phyloP scores from a whole-genome alignment of 192 early-diverging fungal genomes.

The Chytriomyces confervae region DNA sequence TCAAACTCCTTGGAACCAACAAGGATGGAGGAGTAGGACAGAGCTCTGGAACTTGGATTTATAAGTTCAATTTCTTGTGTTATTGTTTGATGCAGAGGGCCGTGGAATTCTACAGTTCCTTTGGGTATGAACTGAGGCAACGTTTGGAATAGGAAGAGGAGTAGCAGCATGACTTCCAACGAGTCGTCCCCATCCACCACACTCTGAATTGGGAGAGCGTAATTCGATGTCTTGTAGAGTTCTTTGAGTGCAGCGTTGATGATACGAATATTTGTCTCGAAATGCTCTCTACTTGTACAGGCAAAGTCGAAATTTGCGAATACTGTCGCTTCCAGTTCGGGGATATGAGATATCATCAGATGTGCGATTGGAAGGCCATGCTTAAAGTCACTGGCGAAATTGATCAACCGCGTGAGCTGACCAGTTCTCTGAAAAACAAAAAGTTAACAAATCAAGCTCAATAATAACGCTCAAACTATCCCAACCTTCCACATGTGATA shows the following conservation, averaged over 20 bases:
- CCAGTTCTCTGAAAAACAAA: slow-evolving; percentile 35
- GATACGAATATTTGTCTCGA: slow-evolving; percentile 29
- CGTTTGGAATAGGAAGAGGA: slow-evolving; percentile 55
- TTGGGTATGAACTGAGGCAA: slow-evolving; percentile 54
- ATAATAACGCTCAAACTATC: neutral
- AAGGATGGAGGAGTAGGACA: slow-evolving; percentile 47
- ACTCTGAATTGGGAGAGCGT: slow-evolving; percentile 9
- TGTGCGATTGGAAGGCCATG: slow-evolving; percentile 37
- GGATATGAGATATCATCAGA: slow-evolving; percentile 47
- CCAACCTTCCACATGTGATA: slow-evolving; percentile 55
- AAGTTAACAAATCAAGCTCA: slow-evolving; percentile 1
- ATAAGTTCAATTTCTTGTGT: slow-evolving; percentile 49
- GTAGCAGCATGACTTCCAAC: slow-evolving; percentile 47
- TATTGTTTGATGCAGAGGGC: slow-evolving; percentile 48
- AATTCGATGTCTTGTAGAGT: slow-evolving; percentile 36
- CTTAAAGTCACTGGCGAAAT: slow-evolving; percentile 50
- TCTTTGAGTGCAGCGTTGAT: slow-evolving; percentile 43
- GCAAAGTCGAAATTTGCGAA: slow-evolving; percentile 37
- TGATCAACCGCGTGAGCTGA: slow-evolving; percentile 26
- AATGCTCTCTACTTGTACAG: slow-evolving; percentile 26
- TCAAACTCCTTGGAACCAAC: slow-evolving; percentile 41
- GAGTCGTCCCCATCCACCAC: slow-evolving; percentile 22
- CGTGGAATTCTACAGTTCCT: slow-evolving; percentile 48
- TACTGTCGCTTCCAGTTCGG: slow-evolving; percentile 25
- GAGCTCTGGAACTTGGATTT: slow-evolving; percentile 38